Conservation (phyloP, 768 basidiomycete species). For the Tephrocybe rancida region DNA sequence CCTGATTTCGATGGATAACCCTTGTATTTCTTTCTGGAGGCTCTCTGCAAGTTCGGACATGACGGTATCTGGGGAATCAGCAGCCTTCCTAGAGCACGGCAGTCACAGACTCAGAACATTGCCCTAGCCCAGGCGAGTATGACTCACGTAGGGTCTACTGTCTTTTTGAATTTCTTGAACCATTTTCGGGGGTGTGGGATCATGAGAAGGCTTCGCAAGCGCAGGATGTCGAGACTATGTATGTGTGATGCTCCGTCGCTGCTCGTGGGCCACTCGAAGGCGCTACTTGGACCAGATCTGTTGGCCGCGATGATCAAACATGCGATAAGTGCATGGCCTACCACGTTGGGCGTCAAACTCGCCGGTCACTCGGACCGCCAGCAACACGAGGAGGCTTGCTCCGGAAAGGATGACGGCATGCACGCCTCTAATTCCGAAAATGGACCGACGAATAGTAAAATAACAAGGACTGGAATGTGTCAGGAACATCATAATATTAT, state of each 20-base stretch:
- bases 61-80: constrained; percentile 4
- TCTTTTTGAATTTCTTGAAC: constrained; percentile 10
- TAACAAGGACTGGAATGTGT: no score
- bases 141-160: constrained; percentile 8
- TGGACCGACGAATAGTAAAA: no score
- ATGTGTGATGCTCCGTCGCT: constrained; percentile 1
- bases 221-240: background rate
- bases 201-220: background rate
- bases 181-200: constrained; percentile 8
- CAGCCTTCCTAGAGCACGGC: background rate
- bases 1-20: constrained; percentile 10
- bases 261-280: background rate
- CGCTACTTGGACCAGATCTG: constrained; percentile 2
- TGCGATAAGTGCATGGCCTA: constrained; percentile 5
- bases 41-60: constrained; percentile 15
- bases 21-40: constrained; percentile 13
- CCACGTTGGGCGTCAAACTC: background rate
- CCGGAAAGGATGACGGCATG: background rate
- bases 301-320: constrained; percentile 6
- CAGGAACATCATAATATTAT: no score
- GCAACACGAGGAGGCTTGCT: background rate
- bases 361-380: constrained; percentile 3
- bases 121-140: background rate
- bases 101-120: background rate
- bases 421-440: background rate